These are phyloP conservation scores for Neoarthrinium moseri DNA, from an alignment of 2,329 filamentous ascomycete species.

Conservation along the genomic window DNA sequence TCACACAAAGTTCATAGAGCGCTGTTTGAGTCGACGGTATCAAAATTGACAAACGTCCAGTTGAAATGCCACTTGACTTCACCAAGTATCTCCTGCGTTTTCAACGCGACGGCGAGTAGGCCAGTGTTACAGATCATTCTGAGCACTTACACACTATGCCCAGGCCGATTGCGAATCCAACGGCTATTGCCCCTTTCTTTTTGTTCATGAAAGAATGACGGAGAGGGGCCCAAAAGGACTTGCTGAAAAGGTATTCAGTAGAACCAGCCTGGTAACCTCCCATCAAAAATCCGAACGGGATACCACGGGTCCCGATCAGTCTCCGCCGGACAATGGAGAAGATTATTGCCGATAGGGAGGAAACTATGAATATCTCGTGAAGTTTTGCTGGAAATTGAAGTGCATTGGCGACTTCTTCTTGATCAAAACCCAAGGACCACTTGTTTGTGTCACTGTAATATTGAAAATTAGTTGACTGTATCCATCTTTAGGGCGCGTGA, in stretches of 20 bases:
- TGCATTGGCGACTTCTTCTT: background rate
- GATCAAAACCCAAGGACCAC: background rate
- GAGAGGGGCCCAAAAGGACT: background rate
- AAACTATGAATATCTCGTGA: background rate
- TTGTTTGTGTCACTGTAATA: background rate
- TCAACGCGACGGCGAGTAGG: too few relatives aligned
- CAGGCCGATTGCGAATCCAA: background rate
- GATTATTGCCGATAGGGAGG: background rate
- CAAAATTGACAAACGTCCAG: too few relatives aligned
- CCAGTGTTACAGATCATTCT: too few relatives aligned
- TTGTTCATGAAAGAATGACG: background rate
- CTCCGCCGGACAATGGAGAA: conserved; percentile 1
- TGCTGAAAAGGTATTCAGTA: conserved; percentile 2
- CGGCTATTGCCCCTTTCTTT: background rate
- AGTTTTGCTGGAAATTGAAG: conserved; percentile 2
- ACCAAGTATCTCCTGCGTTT: too few relatives aligned
- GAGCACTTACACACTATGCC: background rate
- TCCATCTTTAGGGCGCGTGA: too few relatives aligned
- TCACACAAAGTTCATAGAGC: too few relatives aligned
- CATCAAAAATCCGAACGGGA: conserved; percentile 3
- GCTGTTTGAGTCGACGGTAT: too few relatives aligned
- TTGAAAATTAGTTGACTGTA: too few relatives aligned
- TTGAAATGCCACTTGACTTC: too few relatives aligned
- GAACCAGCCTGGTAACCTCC: background rate
- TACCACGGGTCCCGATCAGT: background rate